These are phyloP conservation scores for Backusella psychrophila DNA, from an alignment of 192 early-diverging fungal species.

Conservation along the genomic window DNA sequence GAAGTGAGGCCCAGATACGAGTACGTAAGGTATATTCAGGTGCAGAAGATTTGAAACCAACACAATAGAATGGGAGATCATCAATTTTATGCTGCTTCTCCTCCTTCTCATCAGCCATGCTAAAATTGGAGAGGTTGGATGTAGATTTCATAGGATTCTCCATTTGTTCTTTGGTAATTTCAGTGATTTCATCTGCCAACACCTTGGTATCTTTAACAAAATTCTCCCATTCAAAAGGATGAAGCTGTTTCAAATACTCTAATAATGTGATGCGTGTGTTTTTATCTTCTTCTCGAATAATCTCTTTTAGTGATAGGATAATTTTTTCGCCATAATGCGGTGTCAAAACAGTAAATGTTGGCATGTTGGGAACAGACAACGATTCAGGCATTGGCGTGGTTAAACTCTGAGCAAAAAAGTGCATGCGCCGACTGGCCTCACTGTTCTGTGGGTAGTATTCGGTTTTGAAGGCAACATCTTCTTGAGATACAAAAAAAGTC, in stretches of 20 bases:
- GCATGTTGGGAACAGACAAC: slow-evolving; percentile 78
- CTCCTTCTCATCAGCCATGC: slow-evolving; percentile 18
- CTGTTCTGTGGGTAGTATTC: slow-evolving; percentile 69
- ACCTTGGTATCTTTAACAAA: slow-evolving; percentile 87
- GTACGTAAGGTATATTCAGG: slow-evolving; percentile 81
- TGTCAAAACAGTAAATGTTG: slow-evolving; percentile 80
- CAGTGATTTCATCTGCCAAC: slow-evolving; percentile 61
- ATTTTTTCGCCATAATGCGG: slow-evolving; percentile 89
- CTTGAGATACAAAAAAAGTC: slow-evolving; percentile 60
- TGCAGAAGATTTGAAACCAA: slow-evolving; percentile 79
- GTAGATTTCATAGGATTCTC: neutral
- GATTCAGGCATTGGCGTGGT: slow-evolving; percentile 79
- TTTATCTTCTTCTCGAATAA: slow-evolving; percentile 80
- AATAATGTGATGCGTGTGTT: slow-evolving; percentile 76
- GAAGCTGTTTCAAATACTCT: slow-evolving; percentile 78
- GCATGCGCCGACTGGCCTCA: slow-evolving; percentile 79
- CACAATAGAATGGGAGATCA: slow-evolving; percentile 74
- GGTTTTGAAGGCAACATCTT: slow-evolving; percentile 63
- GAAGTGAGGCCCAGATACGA: slow-evolving; percentile 86
- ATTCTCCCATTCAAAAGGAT: slow-evolving; percentile 87
- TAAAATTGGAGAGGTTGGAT: neutral
- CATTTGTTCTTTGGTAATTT: slow-evolving; percentile 6
- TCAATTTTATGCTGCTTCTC: slow-evolving; percentile 54
- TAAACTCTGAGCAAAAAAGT: slow-evolving; percentile 86
- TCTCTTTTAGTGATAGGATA: slow-evolving; percentile 76